Conservation (phyloP, 306 rosid species). For the Quercus parvula region DNA sequence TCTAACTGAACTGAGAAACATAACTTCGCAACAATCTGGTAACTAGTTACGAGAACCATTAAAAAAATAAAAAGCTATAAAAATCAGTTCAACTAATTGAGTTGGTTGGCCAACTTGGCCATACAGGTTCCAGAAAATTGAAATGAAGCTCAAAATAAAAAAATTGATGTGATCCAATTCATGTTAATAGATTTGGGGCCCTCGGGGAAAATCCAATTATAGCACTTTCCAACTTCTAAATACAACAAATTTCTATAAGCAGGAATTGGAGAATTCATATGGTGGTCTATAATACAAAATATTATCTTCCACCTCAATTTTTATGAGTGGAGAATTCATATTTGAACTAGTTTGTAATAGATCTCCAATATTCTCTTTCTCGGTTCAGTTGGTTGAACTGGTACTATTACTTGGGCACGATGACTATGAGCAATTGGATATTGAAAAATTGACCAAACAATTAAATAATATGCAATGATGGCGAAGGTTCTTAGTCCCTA, state of each 20-base stretch:
- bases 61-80: not conserved
- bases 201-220: not conserved
- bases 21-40: not conserved
- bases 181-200: not conserved
- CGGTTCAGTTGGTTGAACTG: not conserved
- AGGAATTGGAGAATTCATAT: too few relatives aligned
- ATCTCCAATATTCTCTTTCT: too few relatives aligned
- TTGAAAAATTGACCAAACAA: too few relatives aligned
- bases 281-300: too few relatives aligned
- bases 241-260: not conserved
- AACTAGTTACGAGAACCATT: not conserved
- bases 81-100: not conserved
- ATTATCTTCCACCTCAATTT: too few relatives aligned
- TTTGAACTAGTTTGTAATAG: too few relatives aligned
- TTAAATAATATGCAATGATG: too few relatives aligned
- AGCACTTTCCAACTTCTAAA: not conserved
- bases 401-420: not conserved
- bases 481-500: not conserved
- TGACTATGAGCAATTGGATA: not conserved
- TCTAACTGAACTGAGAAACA: not conserved
- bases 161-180: not conserved
- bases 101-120: not conserved
- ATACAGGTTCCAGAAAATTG: not conserved
- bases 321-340: too few relatives aligned
- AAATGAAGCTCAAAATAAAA: too few relatives aligned